Evolutionary conservation across 495 filamentous ascomycete species (phyloP).

Genomic region (Choiromyces venosus): DNA sequence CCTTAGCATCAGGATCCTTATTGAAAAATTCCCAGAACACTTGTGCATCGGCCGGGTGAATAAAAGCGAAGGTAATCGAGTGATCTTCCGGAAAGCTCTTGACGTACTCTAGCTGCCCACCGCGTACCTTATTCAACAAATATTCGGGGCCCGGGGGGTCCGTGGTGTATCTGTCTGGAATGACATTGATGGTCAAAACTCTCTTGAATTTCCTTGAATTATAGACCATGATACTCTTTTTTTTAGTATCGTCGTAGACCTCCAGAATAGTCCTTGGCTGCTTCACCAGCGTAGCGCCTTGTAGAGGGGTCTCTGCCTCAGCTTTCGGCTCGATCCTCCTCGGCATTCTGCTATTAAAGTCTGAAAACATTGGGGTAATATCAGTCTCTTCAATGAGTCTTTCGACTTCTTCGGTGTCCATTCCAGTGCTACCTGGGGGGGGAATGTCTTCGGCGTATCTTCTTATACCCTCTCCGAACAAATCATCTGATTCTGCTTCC

Average conservation of each 20-base stretch:
- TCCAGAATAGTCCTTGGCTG: not conserved
- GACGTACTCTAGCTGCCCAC: constrained; percentile 19
- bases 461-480: not conserved
- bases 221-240: constrained; percentile 1
- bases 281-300: not conserved
- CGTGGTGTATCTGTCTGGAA: not conserved
- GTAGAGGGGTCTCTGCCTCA: not conserved
- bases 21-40: constrained; percentile 25
- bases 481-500: not conserved
- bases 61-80: constrained; percentile 7
- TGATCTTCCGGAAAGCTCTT: constrained; percentile 1
- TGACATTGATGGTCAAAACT: constrained; percentile 2
- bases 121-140: constrained; percentile 17
- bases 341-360: not conserved
- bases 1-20: constrained; percentile 8
- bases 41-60: constrained; percentile 12
- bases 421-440: not conserved
- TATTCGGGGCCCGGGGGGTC: constrained; percentile 10
- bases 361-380: not conserved
- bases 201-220: not conserved
- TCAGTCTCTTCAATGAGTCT: not conserved
- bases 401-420: not conserved
- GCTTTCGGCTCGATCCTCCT: not conserved
- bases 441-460: not conserved
- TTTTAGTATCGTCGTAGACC: not conserved